phyloP scores from a whole-genome alignment of 257 asterid genomes.

The Rehmannia glutinosa region DNA sequence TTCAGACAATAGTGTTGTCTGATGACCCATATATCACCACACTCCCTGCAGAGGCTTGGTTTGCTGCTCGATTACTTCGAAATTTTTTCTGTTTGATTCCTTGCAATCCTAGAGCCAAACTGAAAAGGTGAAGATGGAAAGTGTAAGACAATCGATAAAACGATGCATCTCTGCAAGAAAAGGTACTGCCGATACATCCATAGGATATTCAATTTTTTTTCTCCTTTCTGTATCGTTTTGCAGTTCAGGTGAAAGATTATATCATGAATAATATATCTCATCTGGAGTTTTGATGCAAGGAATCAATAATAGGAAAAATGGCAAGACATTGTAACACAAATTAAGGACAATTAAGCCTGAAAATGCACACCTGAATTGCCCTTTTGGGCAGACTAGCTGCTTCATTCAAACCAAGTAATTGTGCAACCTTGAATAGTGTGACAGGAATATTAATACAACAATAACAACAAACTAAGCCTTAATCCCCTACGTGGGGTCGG shows the following conservation, averaged over 20 bases:
- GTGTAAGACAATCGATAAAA: not conserved
- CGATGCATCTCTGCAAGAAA: not conserved
- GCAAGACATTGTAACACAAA: no score
- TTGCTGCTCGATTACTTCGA: slow-evolving; percentile 95
- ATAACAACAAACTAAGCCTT: no score
- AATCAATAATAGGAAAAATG: no score
- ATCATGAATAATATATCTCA: no score
- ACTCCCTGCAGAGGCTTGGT: slow-evolving; percentile 95
- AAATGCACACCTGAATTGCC: slow-evolving; percentile 80
- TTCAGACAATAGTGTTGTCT: not conserved
- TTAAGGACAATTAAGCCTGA: no score
- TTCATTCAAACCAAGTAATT: slow-evolving; percentile 67
- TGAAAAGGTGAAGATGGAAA: slow-evolving; percentile 16
- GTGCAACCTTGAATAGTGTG: slow-evolving; percentile 59
- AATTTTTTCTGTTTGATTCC: slow-evolving; percentile 87
- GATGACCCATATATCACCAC: slow-evolving; percentile 43
- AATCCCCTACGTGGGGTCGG: no score
- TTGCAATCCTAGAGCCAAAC: slow-evolving; percentile 92
- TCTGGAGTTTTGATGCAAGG: no score
- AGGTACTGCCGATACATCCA: not conserved
- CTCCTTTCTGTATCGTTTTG: not conserved
- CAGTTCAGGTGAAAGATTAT: no score
- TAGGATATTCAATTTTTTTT: not conserved
- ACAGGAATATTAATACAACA: not conserved
- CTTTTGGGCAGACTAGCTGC: slow-evolving; percentile 84